phyloP scores from a whole-genome alignment of 148 eudicot genomes.

The Limonium bicolor region DNA sequence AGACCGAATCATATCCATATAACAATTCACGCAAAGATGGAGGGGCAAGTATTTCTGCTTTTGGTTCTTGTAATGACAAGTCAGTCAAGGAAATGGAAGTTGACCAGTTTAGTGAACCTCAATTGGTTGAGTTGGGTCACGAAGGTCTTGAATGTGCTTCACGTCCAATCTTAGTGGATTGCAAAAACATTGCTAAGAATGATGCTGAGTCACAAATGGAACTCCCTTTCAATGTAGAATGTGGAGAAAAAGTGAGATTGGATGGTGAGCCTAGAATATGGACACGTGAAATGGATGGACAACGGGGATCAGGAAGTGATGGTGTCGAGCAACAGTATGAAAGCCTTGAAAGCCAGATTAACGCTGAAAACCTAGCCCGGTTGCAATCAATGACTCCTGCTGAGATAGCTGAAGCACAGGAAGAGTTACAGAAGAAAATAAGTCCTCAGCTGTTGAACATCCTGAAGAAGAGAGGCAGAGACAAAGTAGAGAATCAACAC shows the following conservation, averaged over 20 bases:
- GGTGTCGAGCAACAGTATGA: slow-evolving; percentile 12
- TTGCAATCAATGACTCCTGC: slow-evolving; percentile 62
- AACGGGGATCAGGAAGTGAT: too few species aligned
- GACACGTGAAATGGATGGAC: too few species aligned
- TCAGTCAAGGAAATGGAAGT: too few species aligned
- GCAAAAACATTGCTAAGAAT: not conserved
- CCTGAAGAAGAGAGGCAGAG: slow-evolving; percentile 37
- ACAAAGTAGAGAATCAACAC: slow-evolving; percentile 28
- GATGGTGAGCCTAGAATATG: too few species aligned
- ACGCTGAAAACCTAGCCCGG: slow-evolving; percentile 67
- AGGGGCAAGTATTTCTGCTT: too few species aligned
- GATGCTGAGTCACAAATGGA: not conserved
- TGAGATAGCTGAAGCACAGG: slow-evolving; percentile 84
- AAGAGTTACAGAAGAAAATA: slow-evolving; percentile 48
- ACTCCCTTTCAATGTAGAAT: not conserved
- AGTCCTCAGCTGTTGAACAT: slow-evolving; percentile 45
- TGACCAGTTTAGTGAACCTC: slow-evolving; percentile 1
- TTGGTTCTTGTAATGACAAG: too few species aligned
- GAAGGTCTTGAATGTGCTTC: not conserved
- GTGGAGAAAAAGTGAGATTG: too few species aligned
- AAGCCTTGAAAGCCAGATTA: slow-evolving; percentile 63
- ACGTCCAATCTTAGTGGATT: not conserved
- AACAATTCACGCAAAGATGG: too few species aligned
- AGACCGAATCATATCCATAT: too few species aligned
- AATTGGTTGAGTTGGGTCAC: not conserved